phyloP scores from a whole-genome alignment of 371 early-diverging fungal genomes.

The Mortierella sp. region DNA sequence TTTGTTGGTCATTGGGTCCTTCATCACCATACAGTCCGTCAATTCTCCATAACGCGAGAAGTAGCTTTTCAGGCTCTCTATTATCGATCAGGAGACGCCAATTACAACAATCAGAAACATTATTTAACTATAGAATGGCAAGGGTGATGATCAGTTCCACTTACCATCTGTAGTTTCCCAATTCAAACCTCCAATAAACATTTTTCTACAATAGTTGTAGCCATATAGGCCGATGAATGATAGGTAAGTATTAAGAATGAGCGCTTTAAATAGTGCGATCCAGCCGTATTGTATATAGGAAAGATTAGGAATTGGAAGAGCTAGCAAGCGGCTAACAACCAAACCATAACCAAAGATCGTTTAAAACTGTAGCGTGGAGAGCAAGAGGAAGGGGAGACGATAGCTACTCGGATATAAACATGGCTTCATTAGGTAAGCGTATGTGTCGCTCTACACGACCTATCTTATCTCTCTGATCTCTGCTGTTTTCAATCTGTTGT shows the following conservation, averaged over 20 bases:
- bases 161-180: conserved; percentile 93
- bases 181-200: conserved; percentile 94
- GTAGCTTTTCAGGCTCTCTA: conserved; percentile 80
- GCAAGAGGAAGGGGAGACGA: not conserved
- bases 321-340: not conserved
- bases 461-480: conserved; percentile 33
- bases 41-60: conserved; percentile 82
- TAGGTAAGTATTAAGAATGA: not conserved
- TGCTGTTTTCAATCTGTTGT: conserved; percentile 10
- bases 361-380: not conserved
- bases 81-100: conserved; percentile 38
- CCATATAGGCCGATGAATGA: not conserved
- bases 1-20: conserved; percentile 80
- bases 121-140: not conserved
- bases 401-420: conserved; percentile 13
- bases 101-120: not conserved
- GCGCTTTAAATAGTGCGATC: not conserved
- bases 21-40: conserved; percentile 85
- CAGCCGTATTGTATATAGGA: not conserved
- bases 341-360: not conserved
- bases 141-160: conserved; percentile 12
- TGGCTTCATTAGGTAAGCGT: conserved; percentile 45
- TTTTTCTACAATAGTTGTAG: conserved; percentile 64
- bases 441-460: conserved; percentile 30
- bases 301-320: not conserved